These are phyloP conservation scores for Coemansia sp. DNA, from an alignment of 192 early-diverging fungal genomes.

Conservation along the genomic window DNA sequence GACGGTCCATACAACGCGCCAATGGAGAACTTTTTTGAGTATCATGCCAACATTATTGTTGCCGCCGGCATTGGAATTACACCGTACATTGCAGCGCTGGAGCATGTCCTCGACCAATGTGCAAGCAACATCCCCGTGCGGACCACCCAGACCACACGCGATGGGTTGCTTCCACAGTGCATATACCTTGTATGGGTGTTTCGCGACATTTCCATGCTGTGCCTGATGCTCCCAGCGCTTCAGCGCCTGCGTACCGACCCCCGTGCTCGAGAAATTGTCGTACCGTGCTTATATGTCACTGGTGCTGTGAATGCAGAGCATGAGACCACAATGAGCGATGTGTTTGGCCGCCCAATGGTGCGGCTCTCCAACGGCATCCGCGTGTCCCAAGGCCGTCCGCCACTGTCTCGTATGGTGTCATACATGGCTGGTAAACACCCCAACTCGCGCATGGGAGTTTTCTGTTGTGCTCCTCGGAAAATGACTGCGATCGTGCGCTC, in stretches of 20 bases:
- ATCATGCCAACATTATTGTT: slow-evolving; percentile 66
- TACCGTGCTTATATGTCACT: slow-evolving; percentile 48
- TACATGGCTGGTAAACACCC: slow-evolving; percentile 49
- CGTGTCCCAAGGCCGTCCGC: slow-evolving; percentile 43
- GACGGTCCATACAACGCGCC: slow-evolving; percentile 77
- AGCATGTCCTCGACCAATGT: slow-evolving; percentile 44
- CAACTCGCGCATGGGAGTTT: slow-evolving; percentile 43
- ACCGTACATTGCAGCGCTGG: slow-evolving; percentile 59
- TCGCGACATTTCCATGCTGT: slow-evolving; percentile 43
- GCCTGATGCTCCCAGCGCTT: slow-evolving; percentile 28
- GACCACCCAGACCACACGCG: slow-evolving; percentile 39
- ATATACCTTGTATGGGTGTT: slow-evolving; percentile 53
- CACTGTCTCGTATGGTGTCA: slow-evolving; percentile 40
- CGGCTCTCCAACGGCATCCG: slow-evolving; percentile 50
- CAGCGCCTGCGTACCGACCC: slow-evolving; percentile 33
- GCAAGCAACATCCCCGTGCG: slow-evolving; percentile 35
- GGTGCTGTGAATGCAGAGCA: slow-evolving; percentile 35
- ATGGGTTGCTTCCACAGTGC: slow-evolving; percentile 39
- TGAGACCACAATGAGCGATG: slow-evolving; percentile 37
- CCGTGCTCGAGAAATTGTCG: slow-evolving; percentile 43
- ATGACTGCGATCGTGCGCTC: slow-evolving; percentile 44
- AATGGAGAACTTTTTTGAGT: slow-evolving; percentile 77
- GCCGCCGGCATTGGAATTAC: slow-evolving; percentile 85
- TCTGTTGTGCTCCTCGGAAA: slow-evolving; percentile 45
- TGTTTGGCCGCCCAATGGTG: slow-evolving; percentile 50